Evolutionary conservation across 805 yeast species (phyloP).

Genomic region (Pichia nanzhaoensis): DNA sequence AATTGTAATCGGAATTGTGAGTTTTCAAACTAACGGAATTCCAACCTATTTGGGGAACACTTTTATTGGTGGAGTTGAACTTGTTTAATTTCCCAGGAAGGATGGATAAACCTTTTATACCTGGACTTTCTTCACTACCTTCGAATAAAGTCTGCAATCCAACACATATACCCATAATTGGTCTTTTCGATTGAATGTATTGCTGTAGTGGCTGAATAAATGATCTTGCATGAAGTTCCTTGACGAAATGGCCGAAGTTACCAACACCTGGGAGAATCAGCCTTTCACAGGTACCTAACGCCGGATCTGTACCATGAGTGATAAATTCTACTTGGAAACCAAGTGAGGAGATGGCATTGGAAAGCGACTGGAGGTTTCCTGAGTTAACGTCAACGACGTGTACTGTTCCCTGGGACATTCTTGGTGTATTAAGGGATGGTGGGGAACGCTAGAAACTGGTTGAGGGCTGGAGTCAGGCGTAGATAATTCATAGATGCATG

Average conservation of each 20-base stretch:
- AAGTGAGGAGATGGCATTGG: conserved; percentile 73
- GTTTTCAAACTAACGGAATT: conserved; percentile 32
- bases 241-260: conserved; percentile 89
- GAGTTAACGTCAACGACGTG: conserved; percentile 88
- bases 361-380: conserved; percentile 85
- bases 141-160: conserved; percentile 83
- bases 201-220: conserved; percentile 58
- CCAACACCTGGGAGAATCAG: conserved; percentile 96
- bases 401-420: conserved; percentile 29
- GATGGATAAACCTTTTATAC: conserved; percentile 49
- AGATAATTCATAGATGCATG: no score
- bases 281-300: conserved; percentile 39
- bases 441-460: no score
- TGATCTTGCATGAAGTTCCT: conserved; percentile 52
- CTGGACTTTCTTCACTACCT: conserved; percentile 69
- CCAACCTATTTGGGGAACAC: conserved; percentile 99
- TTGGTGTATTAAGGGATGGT: not conserved
- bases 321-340: conserved; percentile 67
- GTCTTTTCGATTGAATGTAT: conserved; percentile 71
- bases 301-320: conserved; percentile 49
- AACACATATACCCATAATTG: conserved; percentile 95
- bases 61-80: conserved; percentile 57
- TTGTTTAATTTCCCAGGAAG: conserved; percentile 48
- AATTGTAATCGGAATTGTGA: conserved; percentile 12
- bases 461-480: no score